phyloP scores from a whole-genome alignment of 495 filamentous ascomycete genomes.

The Neurospora sp. region DNA sequence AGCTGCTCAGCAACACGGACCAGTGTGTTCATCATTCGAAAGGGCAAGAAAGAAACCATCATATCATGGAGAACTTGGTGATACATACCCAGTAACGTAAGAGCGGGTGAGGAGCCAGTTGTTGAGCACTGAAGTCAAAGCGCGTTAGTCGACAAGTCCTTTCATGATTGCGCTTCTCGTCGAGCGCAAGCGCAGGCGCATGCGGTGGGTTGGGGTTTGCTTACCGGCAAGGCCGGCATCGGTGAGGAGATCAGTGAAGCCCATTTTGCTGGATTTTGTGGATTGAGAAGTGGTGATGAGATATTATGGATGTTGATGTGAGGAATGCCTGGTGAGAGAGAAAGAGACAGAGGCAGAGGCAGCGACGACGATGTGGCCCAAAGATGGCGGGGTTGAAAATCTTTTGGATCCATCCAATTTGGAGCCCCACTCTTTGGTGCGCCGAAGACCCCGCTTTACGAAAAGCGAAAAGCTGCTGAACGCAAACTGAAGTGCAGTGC shows the following conservation, averaged over 20 bases:
- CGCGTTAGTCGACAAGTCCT: constrained; percentile 3
- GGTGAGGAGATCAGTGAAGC: constrained; percentile 85
- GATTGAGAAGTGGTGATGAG: not conserved
- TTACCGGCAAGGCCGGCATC: constrained; percentile 79
- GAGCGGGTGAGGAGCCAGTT: constrained; percentile 80
- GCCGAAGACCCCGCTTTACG: not conserved
- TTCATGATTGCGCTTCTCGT: not conserved
- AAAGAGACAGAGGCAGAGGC: constrained; percentile 2
- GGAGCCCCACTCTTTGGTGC: not conserved
- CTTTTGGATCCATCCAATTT: constrained; percentile 4
- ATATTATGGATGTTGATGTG: not conserved
- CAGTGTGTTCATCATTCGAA: constrained; percentile 76
- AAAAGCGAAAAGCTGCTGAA: not conserved
- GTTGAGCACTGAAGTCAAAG: constrained; percentile 63
- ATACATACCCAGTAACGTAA: constrained; percentile 82
- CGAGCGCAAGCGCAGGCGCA: not conserved
- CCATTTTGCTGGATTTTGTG: constrained; percentile 49
- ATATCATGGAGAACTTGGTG: not conserved
- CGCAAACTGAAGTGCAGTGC: not conserved
- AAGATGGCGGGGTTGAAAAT: constrained; percentile 16
- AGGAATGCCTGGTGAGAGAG: constrained; percentile 1
- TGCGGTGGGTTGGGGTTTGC: constrained; percentile 19
- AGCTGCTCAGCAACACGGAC: constrained; percentile 99
- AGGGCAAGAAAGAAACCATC: constrained; percentile 1
- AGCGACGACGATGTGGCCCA: constrained; percentile 3